A percentile compares a stretch with the other conserved stretches of the same genome.
Conservation (phyloP, 2,329 filamentous ascomycete species). For the Colletotrichum plurivorum region DNA sequence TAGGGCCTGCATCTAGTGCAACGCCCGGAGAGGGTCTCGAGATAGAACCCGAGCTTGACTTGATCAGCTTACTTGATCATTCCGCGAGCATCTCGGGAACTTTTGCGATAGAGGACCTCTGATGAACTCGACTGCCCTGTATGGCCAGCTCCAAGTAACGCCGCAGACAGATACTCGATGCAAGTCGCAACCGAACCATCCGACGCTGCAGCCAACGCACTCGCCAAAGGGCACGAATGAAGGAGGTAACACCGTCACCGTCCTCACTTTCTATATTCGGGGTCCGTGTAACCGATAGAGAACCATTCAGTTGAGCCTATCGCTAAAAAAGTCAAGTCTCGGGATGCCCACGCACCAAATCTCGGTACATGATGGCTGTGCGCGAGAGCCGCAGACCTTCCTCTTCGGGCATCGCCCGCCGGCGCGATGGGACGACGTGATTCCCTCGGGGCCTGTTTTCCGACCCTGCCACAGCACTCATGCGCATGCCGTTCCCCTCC, state of each 20-base stretch:
- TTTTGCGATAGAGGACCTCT: neutral
- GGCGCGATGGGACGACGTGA: slow-evolving; percentile 29
- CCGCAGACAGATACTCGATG: neutral
- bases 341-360: slow-evolving; percentile 8
- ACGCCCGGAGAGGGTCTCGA: neutral
- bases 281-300: neutral
- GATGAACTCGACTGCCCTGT: slow-evolving; percentile 22
- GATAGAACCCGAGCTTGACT: neutral
- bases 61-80: no score
- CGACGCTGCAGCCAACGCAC: slow-evolving; percentile 4
- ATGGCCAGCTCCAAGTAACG: slow-evolving; percentile 6
- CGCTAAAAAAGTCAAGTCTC: neutral
- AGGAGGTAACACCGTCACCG: slow-evolving; percentile 27
- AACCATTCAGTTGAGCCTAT: neutral
- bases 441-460: slow-evolving; percentile 23
- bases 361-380: slow-evolving; percentile 33
- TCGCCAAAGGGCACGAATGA: slow-evolving; percentile 16
- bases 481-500: neutral
- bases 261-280: slow-evolving; percentile 21
- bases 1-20: slow-evolving; percentile 1
- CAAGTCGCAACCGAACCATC: neutral
- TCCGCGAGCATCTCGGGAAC: neutral
- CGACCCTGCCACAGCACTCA: neutral
- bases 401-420: slow-evolving; percentile 29
- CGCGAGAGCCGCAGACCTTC: slow-evolving; percentile 35